These are phyloP conservation scores for Mycena polygramma DNA, from an alignment of 768 basidiomycete species.

Conservation along the genomic window DNA sequence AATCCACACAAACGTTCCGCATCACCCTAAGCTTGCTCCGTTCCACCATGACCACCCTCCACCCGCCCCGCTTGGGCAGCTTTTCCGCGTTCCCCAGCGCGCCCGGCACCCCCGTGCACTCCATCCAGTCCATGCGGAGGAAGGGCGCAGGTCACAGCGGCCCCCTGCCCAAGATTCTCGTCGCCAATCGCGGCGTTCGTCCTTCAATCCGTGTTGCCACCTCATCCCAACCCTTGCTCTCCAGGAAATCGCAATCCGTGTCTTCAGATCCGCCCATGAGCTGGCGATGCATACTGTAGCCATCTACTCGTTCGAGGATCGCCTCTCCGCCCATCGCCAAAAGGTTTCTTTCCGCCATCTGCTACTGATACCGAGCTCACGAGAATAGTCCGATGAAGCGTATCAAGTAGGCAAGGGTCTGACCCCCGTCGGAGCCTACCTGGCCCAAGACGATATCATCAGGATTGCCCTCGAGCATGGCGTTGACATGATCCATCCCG, in stretches of 20 bases:
- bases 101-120: conserved; percentile 89
- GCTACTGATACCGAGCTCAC: conserved; percentile 22
- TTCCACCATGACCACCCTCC: conserved; percentile 35
- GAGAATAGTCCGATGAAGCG: conserved; percentile 90
- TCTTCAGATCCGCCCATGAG: conserved; percentile 98
- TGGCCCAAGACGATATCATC: conserved; percentile 98
- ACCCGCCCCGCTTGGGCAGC: conserved; percentile 50
- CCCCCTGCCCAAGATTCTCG: conserved; percentile 91
- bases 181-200: conserved; percentile 91
- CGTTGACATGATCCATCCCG: conserved; percentile 99
- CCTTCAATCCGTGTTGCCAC: conserved; percentile 9
- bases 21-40: not conserved
- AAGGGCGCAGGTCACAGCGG: conserved; percentile 93
- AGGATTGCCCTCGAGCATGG: conserved; percentile 96
- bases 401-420: conserved; percentile 98
- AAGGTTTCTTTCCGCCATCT: conserved; percentile 66
- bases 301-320: conserved; percentile 97
- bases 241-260: conserved; percentile 98
- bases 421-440: conserved; percentile 96
- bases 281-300: conserved; percentile 99
- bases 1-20: not conserved
- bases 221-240: conserved; percentile 28
- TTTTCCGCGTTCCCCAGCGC: conserved; percentile 82
- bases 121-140: conserved; percentile 90
- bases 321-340: conserved; percentile 96